Evolutionary conservation across 495 filamentous ascomycete genomes (phyloP).

Genomic region (Aspergillus steynii): DNA sequence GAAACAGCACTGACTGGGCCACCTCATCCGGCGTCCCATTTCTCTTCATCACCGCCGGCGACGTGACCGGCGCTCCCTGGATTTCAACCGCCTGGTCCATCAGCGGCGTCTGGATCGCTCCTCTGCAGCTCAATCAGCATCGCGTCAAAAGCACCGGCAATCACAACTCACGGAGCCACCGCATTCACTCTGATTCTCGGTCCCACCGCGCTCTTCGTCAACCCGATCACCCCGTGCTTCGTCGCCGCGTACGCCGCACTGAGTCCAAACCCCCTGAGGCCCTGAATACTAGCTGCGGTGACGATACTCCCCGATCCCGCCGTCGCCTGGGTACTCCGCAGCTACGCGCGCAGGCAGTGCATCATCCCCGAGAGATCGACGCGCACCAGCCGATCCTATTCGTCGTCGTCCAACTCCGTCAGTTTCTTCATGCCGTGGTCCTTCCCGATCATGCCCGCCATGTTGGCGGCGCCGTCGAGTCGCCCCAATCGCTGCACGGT

Average conservation of each 20-base stretch:
- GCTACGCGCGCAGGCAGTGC: slow-evolving; percentile 56
- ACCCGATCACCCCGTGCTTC: slow-evolving; percentile 60
- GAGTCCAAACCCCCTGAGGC: slow-evolving; percentile 48
- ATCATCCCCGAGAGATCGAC: slow-evolving; percentile 60
- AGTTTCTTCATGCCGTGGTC: slow-evolving; percentile 33
- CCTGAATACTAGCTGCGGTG: slow-evolving; percentile 57
- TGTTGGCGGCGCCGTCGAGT: slow-evolving; percentile 59
- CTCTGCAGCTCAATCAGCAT: slow-evolving; percentile 31
- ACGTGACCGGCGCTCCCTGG: slow-evolving; percentile 33
- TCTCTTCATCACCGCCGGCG: slow-evolving; percentile 44
- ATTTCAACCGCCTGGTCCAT: slow-evolving; percentile 31
- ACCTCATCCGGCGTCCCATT: slow-evolving; percentile 51
- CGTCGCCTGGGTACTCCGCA: slow-evolving; percentile 44
- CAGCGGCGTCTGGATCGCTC: slow-evolving; percentile 58
- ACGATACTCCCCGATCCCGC: slow-evolving; percentile 54
- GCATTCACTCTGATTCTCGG: slow-evolving; percentile 59
- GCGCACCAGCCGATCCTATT: slow-evolving; percentile 54
- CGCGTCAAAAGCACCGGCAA: not conserved
- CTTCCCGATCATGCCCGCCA: slow-evolving; percentile 53
- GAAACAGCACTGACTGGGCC: slow-evolving; percentile 53
- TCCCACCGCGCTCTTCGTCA: slow-evolving; percentile 57
- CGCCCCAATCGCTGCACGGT: slow-evolving; percentile 44
- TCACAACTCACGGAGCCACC: slow-evolving; percentile 50
- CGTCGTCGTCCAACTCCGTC: slow-evolving; percentile 43
- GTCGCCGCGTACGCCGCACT: slow-evolving; percentile 55